phyloP scores from a whole-genome alignment of 208 protist genomes.

The Crithidia acanthocephali region DNA sequence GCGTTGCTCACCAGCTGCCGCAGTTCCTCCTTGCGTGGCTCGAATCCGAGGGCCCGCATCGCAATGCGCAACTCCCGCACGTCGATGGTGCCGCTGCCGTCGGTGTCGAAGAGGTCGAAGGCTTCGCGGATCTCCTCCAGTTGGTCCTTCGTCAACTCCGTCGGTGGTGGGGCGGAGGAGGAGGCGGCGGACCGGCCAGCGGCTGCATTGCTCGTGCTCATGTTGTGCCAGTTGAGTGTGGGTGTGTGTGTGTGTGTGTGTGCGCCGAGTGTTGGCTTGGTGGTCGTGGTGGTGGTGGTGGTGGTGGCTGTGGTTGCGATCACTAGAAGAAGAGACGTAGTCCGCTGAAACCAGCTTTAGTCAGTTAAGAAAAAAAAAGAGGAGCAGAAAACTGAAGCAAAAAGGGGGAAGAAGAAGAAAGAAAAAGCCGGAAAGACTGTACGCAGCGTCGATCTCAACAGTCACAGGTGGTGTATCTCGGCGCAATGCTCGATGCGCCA shows the following conservation, averaged over 20 bases:
- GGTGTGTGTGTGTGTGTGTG: conserved; percentile 20
- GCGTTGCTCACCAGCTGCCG: conserved; percentile 74
- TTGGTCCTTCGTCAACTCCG: conserved; percentile 78
- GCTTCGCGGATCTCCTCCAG: conserved; percentile 95
- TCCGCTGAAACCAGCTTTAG: no score
- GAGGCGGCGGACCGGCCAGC: conserved; percentile 1
- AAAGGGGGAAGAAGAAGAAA: background rate
- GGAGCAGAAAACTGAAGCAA: background rate
- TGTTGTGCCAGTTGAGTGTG: background rate
- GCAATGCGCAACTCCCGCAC: conserved; percentile 94
- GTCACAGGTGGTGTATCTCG: no score
- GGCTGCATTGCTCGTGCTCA: conserved; percentile 7
- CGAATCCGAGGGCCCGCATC: conserved; percentile 95
- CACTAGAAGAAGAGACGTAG: no score
- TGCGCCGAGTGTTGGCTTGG: no score
- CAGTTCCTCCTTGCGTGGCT: conserved; percentile 94
- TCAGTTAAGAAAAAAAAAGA: background rate
- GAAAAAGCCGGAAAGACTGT: no score
- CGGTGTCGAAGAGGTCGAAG: conserved; percentile 97
- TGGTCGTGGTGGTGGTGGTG: no score
- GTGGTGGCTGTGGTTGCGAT: no score
- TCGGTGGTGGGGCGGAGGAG: conserved; percentile 9
- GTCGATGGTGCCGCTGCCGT: conserved; percentile 95
- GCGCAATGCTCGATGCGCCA: no score
- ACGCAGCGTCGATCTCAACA: no score